Evolutionary conservation across 768 basidiomycete species (phyloP).

Genomic region (Nidularia sp.): DNA sequence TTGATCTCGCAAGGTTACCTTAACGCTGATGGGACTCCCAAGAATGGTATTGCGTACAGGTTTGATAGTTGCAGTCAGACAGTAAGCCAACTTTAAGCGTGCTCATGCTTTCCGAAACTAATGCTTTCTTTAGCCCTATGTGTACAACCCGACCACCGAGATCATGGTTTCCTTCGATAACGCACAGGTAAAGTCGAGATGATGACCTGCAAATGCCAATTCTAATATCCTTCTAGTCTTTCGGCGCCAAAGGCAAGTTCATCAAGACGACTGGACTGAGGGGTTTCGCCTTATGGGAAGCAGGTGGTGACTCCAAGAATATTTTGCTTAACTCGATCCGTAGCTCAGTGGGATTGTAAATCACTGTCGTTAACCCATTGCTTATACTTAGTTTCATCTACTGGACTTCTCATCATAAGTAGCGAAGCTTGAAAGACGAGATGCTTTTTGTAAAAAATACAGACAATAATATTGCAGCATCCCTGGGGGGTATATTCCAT

Average conservation of each 20-base stretch:
- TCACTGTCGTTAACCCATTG: no score
- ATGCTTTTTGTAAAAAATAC: no score
- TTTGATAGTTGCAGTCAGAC: slow-evolving; percentile 73
- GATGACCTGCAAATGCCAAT: no score
- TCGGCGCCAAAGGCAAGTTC: slow-evolving; percentile 52
- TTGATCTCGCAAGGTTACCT: slow-evolving; percentile 57
- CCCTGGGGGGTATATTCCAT: no score
- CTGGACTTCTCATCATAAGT: no score
- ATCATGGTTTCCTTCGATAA: slow-evolving; percentile 50
- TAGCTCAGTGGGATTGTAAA: slow-evolving; percentile 14
- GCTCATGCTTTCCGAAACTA: background rate
- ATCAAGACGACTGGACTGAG: slow-evolving; percentile 45
- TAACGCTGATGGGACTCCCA: slow-evolving; percentile 39
- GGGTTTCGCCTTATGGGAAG: slow-evolving; percentile 74
- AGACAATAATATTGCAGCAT: no score
- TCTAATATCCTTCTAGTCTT: slow-evolving; percentile 21
- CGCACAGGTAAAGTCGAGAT: slow-evolving; percentile 22
- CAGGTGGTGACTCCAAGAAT: slow-evolving; percentile 57
- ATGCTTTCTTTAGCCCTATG: slow-evolving; percentile 30
- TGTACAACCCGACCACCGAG: slow-evolving; percentile 34
- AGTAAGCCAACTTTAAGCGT: slow-evolving; percentile 31
- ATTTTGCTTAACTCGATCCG: slow-evolving; percentile 42
- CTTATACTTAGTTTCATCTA: no score
- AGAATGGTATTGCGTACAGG: slow-evolving; percentile 42
- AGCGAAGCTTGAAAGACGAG: no score